These are phyloP conservation scores for Phaffia australis DNA, from an alignment of 768 basidiomycete genomes.

Conservation along the genomic window DNA sequence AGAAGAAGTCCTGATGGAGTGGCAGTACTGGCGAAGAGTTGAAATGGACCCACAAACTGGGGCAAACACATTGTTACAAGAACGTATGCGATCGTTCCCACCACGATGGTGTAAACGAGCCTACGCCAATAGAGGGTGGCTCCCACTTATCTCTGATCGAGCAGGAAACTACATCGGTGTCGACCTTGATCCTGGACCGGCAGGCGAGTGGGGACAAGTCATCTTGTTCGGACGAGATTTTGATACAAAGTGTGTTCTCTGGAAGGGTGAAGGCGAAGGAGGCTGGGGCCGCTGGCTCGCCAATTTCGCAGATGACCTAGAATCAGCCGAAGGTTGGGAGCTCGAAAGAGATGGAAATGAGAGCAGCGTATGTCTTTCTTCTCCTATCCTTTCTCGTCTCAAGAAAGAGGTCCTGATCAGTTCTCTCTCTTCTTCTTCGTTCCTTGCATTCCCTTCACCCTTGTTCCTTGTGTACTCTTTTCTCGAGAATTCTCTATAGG, in stretches of 20 bases:
- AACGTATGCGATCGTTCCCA: slow-evolving; percentile 79
- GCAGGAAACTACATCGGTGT: slow-evolving; percentile 94
- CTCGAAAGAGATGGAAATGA: slow-evolving; percentile 46
- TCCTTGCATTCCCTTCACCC: background rate
- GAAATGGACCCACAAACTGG: slow-evolving; percentile 80
- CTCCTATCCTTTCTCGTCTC: background rate
- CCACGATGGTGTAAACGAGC: slow-evolving; percentile 74
- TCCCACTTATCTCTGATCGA: slow-evolving; percentile 87
- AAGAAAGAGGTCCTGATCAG: too few species aligned
- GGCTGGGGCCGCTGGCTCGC: slow-evolving; percentile 96
- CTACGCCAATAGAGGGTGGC: slow-evolving; percentile 92
- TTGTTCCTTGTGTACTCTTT: background rate
- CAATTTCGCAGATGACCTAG: slow-evolving; percentile 80
- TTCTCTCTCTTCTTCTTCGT: background rate
- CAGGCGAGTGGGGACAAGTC: slow-evolving; percentile 74
- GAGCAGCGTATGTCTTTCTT: background rate
- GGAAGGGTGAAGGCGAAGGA: slow-evolving; percentile 73
- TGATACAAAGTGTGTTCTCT: slow-evolving; percentile 92
- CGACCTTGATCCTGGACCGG: slow-evolving; percentile 64
- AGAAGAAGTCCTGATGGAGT: slow-evolving; percentile 88
- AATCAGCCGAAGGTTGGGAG: slow-evolving; percentile 79
- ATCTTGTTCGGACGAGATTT: slow-evolving; percentile 99
- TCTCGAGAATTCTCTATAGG: slow-evolving; percentile 3
- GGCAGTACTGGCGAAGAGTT: slow-evolving; percentile 91
- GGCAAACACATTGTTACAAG: slow-evolving; percentile 58